Percentiles rank a stretch among this genome's conserved stretches.
phyloP scores from a whole-genome alignment of 164 flowering plant genomes.

The Vitis rotundifolia region DNA sequence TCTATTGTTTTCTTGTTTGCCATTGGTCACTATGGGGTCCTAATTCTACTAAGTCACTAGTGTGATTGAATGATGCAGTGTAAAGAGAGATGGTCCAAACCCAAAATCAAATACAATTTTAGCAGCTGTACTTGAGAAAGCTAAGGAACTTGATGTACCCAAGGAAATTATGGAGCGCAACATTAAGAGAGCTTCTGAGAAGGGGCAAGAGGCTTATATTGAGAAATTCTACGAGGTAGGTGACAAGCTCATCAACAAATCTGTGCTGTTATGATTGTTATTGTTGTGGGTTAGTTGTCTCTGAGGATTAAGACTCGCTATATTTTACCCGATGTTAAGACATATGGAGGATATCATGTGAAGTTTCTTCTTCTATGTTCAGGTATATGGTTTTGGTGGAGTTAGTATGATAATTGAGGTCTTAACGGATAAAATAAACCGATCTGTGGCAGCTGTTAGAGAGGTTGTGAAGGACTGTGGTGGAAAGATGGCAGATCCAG shows the following conservation, averaged over 20 bases:
- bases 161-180: constrained; percentile 92
- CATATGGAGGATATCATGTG: not conserved
- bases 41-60: not conserved
- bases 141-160: constrained; percentile 94
- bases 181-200: constrained; percentile 92
- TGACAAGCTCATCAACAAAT: not conserved
- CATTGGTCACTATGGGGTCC: not conserved
- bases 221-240: constrained; percentile 88
- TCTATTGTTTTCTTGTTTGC: not conserved
- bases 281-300: not conserved
- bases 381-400: constrained; percentile 97
- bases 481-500: constrained; percentile 98
- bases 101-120: constrained; percentile 69
- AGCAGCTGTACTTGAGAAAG: constrained; percentile 82
- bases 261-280: not conserved
- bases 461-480: constrained; percentile 88
- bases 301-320: not conserved
- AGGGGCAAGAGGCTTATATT: constrained; percentile 93
- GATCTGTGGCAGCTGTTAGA: constrained; percentile 86
- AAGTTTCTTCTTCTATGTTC: constrained; percentile 16
- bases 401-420: constrained; percentile 90
- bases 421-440: constrained; percentile 80
- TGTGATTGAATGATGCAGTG: constrained; percentile 39
- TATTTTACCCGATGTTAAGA: constrained; percentile 1
- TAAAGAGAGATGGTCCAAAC: constrained; percentile 85